Percentiles rank a stretch among this genome's conserved stretches.
phyloP scores from a whole-genome alignment of 2,329 filamentous ascomycete species.

The Aureobasidium sp. region DNA sequence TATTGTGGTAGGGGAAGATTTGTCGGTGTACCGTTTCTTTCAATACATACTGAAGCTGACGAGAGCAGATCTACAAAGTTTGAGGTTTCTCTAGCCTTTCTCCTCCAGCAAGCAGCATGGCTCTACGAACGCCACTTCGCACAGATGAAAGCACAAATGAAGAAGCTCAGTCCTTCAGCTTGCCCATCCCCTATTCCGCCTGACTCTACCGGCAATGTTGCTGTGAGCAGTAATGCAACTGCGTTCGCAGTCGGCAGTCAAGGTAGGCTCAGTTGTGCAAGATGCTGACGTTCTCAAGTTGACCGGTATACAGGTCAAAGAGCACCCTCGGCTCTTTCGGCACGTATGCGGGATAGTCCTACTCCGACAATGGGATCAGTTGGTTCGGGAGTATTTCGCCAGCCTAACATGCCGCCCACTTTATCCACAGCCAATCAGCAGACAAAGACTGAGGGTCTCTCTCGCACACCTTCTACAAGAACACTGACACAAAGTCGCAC shows the following conservation, averaged over 20 bases:
- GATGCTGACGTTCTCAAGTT: not conserved
- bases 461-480: conserved; percentile 42
- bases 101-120: conserved; percentile 89
- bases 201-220: conserved; percentile 29
- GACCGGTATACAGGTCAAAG: conserved; percentile 28
- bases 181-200: conserved; percentile 53
- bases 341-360: conserved; percentile 52
- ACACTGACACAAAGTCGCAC: conserved; percentile 39
- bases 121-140: conserved; percentile 86
- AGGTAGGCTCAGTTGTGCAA: not conserved
- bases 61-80: conserved; percentile 61
- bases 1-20: conserved; percentile 56
- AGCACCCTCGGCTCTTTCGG: conserved; percentile 49
- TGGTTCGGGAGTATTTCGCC: conserved; percentile 32
- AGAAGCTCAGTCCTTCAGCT: conserved; percentile 58
- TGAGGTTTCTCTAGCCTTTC: conserved; percentile 77
- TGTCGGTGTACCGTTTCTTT: conserved; percentile 48
- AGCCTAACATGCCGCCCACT: conserved; percentile 12
- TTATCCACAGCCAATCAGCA: not conserved
- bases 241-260: not conserved
- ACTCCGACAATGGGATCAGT: conserved; percentile 38
- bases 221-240: conserved; percentile 31
- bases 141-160: conserved; percentile 84
- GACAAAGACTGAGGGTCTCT: conserved; percentile 20
- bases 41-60: not conserved